Conservation (phyloP, 2,329 filamentous ascomycete genomes). For the Geosmithia flava region DNA sequence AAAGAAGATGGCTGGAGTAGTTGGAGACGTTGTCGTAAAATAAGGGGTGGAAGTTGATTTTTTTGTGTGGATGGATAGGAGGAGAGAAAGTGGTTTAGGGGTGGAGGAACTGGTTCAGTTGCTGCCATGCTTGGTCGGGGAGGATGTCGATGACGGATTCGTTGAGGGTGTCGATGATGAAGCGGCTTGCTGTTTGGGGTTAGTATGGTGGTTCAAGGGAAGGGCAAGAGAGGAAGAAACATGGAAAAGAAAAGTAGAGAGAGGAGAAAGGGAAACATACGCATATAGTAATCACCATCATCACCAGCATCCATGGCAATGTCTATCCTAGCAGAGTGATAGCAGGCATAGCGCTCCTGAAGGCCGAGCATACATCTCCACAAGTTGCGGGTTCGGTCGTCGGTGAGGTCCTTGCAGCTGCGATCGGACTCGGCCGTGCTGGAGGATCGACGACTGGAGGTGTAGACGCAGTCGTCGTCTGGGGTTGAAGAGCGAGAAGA, state of each 20-base stretch:
- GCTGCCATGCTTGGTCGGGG: slow-evolving; percentile 20
- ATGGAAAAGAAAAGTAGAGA: too few species aligned
- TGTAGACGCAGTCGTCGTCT: neutral
- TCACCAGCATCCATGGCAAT: slow-evolving; percentile 29
- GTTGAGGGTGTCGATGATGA: slow-evolving; percentile 27
- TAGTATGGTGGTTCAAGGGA: neutral
- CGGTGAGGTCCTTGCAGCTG: slow-evolving; percentile 17
- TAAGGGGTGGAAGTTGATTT: too few species aligned
- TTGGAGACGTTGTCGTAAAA: too few species aligned
- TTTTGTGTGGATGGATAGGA: too few species aligned
- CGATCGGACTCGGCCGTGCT: slow-evolving; percentile 11
- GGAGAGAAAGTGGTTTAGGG: slow-evolving; percentile 1
- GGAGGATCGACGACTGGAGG: slow-evolving; percentile 3
- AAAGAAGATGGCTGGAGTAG: too few species aligned
- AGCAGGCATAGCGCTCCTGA: slow-evolving; percentile 33
- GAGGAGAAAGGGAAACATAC: slow-evolving; percentile 17
- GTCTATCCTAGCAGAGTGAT: slow-evolving; percentile 35
- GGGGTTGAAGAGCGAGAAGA: neutral
- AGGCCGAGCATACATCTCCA: slow-evolving; percentile 37
- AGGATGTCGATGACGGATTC: slow-evolving; percentile 19
- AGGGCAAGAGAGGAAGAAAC: too few species aligned
- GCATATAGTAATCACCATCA: slow-evolving; percentile 25
- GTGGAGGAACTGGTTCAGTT: slow-evolving; percentile 17
- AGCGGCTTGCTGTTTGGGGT: slow-evolving; percentile 18
- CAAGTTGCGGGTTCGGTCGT: slow-evolving; percentile 25